Evolutionary conservation across 345 rosid species (phyloP).

Genomic region (Eucalyptus leucophloia): DNA sequence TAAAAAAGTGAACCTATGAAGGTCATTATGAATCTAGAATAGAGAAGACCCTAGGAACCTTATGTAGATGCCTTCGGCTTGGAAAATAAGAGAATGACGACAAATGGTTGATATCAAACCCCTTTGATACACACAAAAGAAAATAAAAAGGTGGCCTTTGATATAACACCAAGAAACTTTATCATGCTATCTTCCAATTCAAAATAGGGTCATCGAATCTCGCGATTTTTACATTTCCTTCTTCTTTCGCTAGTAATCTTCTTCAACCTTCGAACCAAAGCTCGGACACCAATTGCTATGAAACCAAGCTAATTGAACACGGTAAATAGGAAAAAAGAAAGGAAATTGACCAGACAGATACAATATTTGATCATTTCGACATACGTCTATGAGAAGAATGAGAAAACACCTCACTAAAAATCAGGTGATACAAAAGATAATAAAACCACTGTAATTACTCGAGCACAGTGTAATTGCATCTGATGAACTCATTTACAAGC

Average conservation of each 20-base stretch:
- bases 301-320: background rate
- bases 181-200: background rate
- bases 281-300: background rate
- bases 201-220: background rate
- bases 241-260: background rate
- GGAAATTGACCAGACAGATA: background rate
- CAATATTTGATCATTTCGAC: background rate
- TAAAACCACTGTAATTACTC: background rate
- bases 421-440: background rate
- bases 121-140: background rate
- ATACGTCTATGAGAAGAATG: background rate
- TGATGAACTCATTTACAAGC: background rate
- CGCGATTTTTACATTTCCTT: background rate
- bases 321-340: background rate
- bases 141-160: background rate
- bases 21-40: background rate
- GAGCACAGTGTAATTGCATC: background rate
- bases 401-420: background rate
- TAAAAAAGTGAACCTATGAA: background rate
- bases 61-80: background rate
- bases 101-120: background rate
- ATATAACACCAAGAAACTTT: background rate
- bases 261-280: background rate
- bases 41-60: background rate
- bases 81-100: background rate